phyloP scores from a whole-genome alignment of 768 basidiomycete species.

The Tricholomella constricta region DNA sequence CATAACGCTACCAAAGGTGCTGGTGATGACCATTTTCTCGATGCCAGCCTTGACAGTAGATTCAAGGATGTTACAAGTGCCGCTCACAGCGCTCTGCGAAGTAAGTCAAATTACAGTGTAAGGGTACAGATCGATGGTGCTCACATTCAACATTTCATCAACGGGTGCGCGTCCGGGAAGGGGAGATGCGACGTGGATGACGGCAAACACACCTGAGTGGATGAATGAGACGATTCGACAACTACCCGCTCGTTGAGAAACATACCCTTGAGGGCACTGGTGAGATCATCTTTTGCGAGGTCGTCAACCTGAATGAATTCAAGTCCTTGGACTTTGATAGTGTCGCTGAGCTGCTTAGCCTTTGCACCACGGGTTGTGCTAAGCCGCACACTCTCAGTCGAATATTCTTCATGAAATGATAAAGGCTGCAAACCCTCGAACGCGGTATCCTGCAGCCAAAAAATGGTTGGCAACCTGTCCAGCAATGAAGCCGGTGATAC shows the following conservation, averaged over 20 bases:
- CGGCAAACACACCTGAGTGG: conserved; percentile 37
- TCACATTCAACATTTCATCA: conserved; percentile 24
- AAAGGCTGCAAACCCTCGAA: conserved; percentile 35
- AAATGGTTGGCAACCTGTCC: conserved; percentile 37
- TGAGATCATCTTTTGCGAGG: conserved; percentile 16
- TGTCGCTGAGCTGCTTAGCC: conserved; percentile 21
- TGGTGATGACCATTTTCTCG: conserved; percentile 34
- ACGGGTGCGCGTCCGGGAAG: conserved; percentile 21
- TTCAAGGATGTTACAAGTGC: conserved; percentile 30
- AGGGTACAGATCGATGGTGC: background rate
- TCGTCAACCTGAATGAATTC: conserved; percentile 29
- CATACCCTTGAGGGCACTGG: conserved; percentile 23
- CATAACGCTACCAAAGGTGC: conserved; percentile 32
- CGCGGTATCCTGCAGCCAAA: conserved; percentile 38
- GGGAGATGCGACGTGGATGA: conserved; percentile 39
- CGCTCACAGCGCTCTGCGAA: conserved; percentile 26
- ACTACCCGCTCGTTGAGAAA: background rate
- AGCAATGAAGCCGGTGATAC: conserved; percentile 41
- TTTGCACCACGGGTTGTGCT: conserved; percentile 38
- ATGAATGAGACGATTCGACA: background rate
- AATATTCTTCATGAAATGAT: background rate
- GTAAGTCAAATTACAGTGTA: background rate
- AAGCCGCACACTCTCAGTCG: background rate
- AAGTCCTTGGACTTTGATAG: conserved; percentile 27
- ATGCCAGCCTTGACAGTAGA: conserved; percentile 29